phyloP scores from a whole-genome alignment of 1,139 yeast genomes.

The Geotrichum histeridarum region DNA sequence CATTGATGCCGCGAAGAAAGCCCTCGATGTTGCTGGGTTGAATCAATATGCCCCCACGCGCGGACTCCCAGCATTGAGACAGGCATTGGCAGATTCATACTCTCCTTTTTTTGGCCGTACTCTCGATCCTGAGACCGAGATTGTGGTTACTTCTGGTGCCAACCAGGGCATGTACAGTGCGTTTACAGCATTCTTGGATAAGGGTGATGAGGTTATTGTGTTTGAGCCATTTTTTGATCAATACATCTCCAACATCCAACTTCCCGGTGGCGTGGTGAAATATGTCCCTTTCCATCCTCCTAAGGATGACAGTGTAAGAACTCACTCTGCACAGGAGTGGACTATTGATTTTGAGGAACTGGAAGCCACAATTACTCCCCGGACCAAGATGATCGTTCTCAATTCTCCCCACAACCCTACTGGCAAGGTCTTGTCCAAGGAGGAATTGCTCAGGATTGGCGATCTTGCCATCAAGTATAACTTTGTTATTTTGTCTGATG shows the following conservation, averaged over 20 bases:
- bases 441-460: conserved; percentile 72
- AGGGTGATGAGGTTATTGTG: conserved; percentile 92
- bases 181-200: conserved; percentile 75
- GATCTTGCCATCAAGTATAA: conserved; percentile 78
- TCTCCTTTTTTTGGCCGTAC: conserved; percentile 57
- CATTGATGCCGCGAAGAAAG: conserved; percentile 73
- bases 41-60: conserved; percentile 91
- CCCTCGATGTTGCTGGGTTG: conserved; percentile 63
- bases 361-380: conserved; percentile 59
- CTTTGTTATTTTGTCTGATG: conserved; percentile 79
- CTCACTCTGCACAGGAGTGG: conserved; percentile 83
- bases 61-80: conserved; percentile 73
- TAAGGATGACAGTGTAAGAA: conserved; percentile 55
- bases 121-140: conserved; percentile 52
- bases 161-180: conserved; percentile 88
- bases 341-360: conserved; percentile 71
- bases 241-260: conserved; percentile 86
- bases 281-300: conserved; percentile 86
- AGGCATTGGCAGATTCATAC: conserved; percentile 66
- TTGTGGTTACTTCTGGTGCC: conserved; percentile 91
- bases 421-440: conserved; percentile 77
- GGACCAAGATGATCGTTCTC: conserved; percentile 78
- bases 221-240: conserved; percentile 97
- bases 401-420: conserved; percentile 96
- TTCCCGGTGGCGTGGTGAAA: conserved; percentile 87